A percentile compares a stretch with the other conserved stretches of the same genome.
Conservation (phyloP, 345 rosid species). For the Carallia pectinifolia region DNA sequence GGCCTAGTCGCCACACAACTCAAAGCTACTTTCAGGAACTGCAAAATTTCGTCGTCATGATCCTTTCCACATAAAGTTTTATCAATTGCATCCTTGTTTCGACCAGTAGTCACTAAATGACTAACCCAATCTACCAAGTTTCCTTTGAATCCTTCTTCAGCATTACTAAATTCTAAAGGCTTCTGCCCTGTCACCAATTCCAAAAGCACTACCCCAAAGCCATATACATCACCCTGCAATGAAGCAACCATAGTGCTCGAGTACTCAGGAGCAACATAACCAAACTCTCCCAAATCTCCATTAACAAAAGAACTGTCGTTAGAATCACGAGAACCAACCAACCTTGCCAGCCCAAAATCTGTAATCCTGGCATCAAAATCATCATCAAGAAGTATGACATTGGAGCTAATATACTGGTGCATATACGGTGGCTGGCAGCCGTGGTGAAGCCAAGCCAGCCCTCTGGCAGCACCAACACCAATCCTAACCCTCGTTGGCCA, state of each 20-base stretch:
- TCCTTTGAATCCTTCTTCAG: slow-evolving; percentile 57
- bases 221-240: slow-evolving; percentile 76
- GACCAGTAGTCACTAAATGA: slow-evolving; percentile 45
- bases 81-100: slow-evolving; percentile 50
- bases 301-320: slow-evolving; percentile 48
- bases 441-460: slow-evolving; percentile 94
- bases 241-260: slow-evolving; percentile 68
- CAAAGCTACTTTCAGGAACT: slow-evolving; percentile 60
- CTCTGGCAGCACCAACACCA: slow-evolving; percentile 75
- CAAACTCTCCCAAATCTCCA: slow-evolving; percentile 77
- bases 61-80: slow-evolving; percentile 48
- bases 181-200: slow-evolving; percentile 72
- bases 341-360: slow-evolving; percentile 74
- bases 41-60: slow-evolving; percentile 57
- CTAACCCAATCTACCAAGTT: slow-evolving; percentile 79
- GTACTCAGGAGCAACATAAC: slow-evolving; percentile 81
- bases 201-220: slow-evolving; percentile 75
- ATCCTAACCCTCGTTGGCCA: slow-evolving; percentile 76
- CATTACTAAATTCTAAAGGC: slow-evolving; percentile 39
- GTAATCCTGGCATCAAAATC: slow-evolving; percentile 79
- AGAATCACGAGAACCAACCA: slow-evolving; percentile 42
- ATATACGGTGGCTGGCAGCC: slow-evolving; percentile 67
- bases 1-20: slow-evolving; percentile 63
- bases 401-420: slow-evolving; percentile 73
- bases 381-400: slow-evolving; percentile 70